Conservation (phyloP, 441 rosid genomes). For the Erodium moschatum region DNA sequence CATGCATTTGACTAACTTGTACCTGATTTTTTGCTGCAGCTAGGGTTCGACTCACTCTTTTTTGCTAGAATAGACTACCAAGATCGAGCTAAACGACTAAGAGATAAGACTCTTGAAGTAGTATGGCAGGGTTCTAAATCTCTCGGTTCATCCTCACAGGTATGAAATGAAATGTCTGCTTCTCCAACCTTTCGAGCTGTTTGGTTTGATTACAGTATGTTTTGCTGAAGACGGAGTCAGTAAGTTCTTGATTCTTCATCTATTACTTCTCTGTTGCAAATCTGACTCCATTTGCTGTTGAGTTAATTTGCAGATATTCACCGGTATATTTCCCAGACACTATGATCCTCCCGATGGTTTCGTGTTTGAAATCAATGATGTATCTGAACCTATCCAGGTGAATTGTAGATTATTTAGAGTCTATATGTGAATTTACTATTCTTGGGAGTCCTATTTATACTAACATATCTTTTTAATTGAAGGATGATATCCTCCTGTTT, state of each 20-base stretch:
- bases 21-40: conserved; percentile 29
- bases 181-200: conserved; percentile 15
- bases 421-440: conserved; percentile 15
- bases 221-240: background rate
- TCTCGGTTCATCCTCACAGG: conserved; percentile 70
- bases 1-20: conserved; percentile 6
- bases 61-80: conserved; percentile 75
- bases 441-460: conserved; percentile 22
- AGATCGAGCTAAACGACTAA: conserved; percentile 59
- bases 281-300: no score
- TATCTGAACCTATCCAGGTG: conserved; percentile 67
- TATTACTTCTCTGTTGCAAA: background rate
- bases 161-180: conserved; percentile 20
- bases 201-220: background rate
- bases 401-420: conserved; percentile 15
- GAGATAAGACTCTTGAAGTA: conserved; percentile 62
- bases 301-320: conserved; percentile 40
- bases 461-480: conserved; percentile 16
- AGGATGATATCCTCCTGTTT: conserved; percentile 59
- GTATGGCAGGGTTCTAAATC: conserved; percentile 68
- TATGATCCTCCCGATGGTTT: conserved; percentile 74
- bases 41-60: conserved; percentile 65
- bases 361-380: conserved; percentile 58
- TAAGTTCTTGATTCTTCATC: background rate
- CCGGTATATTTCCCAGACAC: conserved; percentile 62